Base-by-base conservation (phyloP, 2,329 filamentous ascomycete species). In the Scolecobasidium constrictum region DNA sequence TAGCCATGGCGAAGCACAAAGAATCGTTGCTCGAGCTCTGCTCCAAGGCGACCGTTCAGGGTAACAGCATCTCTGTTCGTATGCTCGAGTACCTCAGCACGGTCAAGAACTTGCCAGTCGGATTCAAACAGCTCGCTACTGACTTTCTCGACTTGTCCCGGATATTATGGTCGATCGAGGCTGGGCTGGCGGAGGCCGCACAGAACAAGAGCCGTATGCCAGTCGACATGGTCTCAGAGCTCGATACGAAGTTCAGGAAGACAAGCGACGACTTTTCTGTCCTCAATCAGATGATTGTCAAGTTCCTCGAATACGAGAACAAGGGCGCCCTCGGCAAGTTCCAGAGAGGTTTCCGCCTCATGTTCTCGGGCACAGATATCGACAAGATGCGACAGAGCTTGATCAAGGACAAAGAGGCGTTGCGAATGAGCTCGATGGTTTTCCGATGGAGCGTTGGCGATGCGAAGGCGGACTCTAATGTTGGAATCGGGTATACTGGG, bases 101-200 rank as follows among this genome's bases (percentile, higher is more conserved):
- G 4, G 67, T 70, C 45, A 76, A 74, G 50, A 61, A 69, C 26
- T 66, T 71, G 26, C 71, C 72, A 0, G 61, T 69, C 40, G 72
- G 73, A 22, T 75, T 81, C 56, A 70, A 73, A 46, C 62, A 67
- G 19, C 67, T 84, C 16, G 77, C 79, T 7, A 70, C 72, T 47
- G 77, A 80, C 49, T 82, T 83, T 53, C 69, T 85, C 45, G 78
- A 83, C 44, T 74, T 77, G 4, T 80, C 75, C 55, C 72, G 77
- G 42, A 73, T 78, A 34, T 65, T 84, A 34, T 81, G 78, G 67
- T 73, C 75, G n/a, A 77, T 83, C 47, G 78, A 83, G 57, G 72
- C 75, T 17, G 80, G 80, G 4, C 66, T 84, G 42, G 59, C 62
- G n/a, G 72, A 77, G 50, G 70, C 66, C 35, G 58, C 65, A 21